phyloP scores from a whole-genome alignment of 169 alveolate species.

The Plasmodium berghei region DNA sequence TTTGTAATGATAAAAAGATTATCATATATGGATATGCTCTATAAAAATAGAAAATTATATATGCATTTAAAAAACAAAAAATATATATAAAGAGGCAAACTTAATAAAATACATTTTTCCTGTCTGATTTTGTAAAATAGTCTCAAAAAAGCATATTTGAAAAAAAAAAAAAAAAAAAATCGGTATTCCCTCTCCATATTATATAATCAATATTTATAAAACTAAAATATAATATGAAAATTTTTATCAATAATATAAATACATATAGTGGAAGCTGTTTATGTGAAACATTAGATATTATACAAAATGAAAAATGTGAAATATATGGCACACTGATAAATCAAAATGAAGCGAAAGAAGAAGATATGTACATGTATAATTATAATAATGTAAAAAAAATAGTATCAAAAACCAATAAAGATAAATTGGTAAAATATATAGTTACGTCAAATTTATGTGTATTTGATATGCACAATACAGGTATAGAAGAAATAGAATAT shows the following conservation, averaged over 20 bases:
- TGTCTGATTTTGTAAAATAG: no score
- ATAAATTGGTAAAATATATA: slow-evolving; percentile 23
- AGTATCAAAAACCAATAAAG: slow-evolving; percentile 35
- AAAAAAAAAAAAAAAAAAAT: no score
- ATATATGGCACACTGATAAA: slow-evolving; percentile 44
- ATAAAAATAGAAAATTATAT: no score
- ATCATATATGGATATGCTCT: no score
- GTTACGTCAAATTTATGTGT: slow-evolving; percentile 10
- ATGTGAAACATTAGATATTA: slow-evolving; percentile 15
- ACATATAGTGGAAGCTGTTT: slow-evolving; percentile 64
- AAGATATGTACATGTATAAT: background rate
- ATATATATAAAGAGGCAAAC: no score
- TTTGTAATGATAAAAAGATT: no score
- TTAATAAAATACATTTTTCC: no score
- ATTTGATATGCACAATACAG: slow-evolving; percentile 37
- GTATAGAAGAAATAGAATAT: slow-evolving; percentile 56
- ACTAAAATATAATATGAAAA: slow-evolving; percentile 9
- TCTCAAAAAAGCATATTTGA: no score
- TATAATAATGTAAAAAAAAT: slow-evolving; percentile 37
- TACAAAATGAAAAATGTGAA: slow-evolving; percentile 19
- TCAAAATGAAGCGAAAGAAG: background rate
- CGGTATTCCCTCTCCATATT: no score
- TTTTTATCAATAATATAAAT: slow-evolving; percentile 51
- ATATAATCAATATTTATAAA: no score
- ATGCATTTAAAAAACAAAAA: no score